Base-by-base conservation (phyloP, 2,329 filamentous ascomycete species). In the Paecilomyces fulvus region DNA sequence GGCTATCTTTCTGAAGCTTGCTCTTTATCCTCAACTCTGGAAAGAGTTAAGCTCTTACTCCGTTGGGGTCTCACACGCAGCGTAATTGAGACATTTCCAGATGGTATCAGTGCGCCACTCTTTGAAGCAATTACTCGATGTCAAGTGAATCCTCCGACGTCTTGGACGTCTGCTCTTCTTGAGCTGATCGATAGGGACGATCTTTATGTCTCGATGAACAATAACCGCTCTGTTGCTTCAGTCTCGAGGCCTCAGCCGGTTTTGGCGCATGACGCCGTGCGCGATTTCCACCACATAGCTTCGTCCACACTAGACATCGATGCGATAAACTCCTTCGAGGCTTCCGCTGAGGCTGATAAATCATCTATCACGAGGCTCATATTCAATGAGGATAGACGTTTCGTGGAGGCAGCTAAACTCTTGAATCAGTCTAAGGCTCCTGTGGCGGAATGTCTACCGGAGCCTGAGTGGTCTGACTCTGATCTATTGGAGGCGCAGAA, bases 401-500 rank as follows among this genome's bases (percentile, higher is more conserved):
- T 95, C 55, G 86, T 90, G 59, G 94, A 99, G 74, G 94, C 91
- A 0, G 85, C 87, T 55, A 84, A 82, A 54, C 79, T 99, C 55
- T 79, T 99, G n/a, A 92, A 94, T 56, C 94, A 94, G 28, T 85
- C 88, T 54, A 89, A 88, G 66, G 80, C 90, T 12, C 85, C 92
- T 48, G 77, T 89, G 10, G 85, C 92, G n/a, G 87, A 89, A 53
- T 87, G 92, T 59, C 80, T 86, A 43, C 83, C 86, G 1, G 81
- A 90, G 60, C 84, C 88, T 0, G 83, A 84, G 46, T 94, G 90
- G 88, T 83, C 86, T 21, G 94, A 99, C 68, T 86, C 89, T 14
- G 87, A 94, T 59, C 85, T 95, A 56, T 78, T 99, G 9, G 94
- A 99, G 69, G 89, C 88, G 58, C 94, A 99, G 71, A 96, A 96